These are phyloP conservation scores for Alloascoidea africana DNA, from an alignment of 805 yeast species.

Conservation along the genomic window DNA sequence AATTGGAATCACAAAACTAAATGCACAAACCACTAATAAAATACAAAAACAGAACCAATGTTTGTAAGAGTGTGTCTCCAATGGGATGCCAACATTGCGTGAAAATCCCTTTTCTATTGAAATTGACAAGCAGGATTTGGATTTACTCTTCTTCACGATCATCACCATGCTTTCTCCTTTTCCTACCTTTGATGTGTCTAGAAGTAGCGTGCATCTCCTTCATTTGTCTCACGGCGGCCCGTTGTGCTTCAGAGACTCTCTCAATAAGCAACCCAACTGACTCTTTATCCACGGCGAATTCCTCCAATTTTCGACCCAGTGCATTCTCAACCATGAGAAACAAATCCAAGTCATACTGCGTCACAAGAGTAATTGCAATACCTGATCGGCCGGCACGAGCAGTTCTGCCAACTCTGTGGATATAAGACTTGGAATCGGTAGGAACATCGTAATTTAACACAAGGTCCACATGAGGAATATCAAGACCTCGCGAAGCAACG, in stretches of 20 bases:
- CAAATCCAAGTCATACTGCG: slow-evolving; percentile 88
- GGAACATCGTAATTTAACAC: slow-evolving; percentile 97
- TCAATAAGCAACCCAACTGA: slow-evolving; percentile 66
- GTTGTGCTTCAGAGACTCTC: slow-evolving; percentile 82
- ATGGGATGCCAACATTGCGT: too few species aligned
- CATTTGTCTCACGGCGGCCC: slow-evolving; percentile 74
- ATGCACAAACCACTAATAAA: too few species aligned
- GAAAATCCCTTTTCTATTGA: too few species aligned
- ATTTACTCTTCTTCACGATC: slow-evolving; percentile 27
- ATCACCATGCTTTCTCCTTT: slow-evolving; percentile 26
- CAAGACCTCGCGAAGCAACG: slow-evolving; percentile 97
- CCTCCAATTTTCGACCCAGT: slow-evolving; percentile 68
- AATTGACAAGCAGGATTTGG: too few species aligned
- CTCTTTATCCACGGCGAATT: slow-evolving; percentile 65
- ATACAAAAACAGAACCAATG: too few species aligned
- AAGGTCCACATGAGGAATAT: slow-evolving; percentile 92
- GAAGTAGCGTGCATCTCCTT: slow-evolving; percentile 45
- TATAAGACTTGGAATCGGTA: slow-evolving; percentile 72
- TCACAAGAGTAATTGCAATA: slow-evolving; percentile 72
- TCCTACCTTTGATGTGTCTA: slow-evolving; percentile 23
- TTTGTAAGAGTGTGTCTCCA: too few species aligned
- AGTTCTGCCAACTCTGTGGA: slow-evolving; percentile 92
- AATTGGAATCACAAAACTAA: too few species aligned
- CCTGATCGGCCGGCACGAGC: slow-evolving; percentile 92
- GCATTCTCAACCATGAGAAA: slow-evolving; percentile 82